Percentiles rank a stretch among this genome's conserved stretches.
Evolutionary conservation across 202 grass and related monocot species (phyloP).

Genomic region (Elaeis oleifera): DNA sequence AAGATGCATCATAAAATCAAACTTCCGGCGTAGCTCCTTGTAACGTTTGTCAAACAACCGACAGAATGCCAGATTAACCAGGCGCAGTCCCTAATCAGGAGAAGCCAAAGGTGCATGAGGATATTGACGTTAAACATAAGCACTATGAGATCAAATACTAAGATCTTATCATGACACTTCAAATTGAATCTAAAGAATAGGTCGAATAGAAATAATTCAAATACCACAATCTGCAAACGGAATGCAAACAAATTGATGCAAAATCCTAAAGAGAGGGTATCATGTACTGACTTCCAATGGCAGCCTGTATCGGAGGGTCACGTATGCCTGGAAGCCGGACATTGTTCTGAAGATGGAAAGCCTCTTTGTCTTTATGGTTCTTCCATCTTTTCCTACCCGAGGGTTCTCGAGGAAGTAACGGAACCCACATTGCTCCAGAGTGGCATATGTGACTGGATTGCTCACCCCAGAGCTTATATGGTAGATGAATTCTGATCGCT

Average conservation of each 20-base stretch:
- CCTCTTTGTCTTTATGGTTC: slow-evolving; percentile 26
- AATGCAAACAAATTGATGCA: background rate
- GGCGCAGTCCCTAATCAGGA: slow-evolving; percentile 39
- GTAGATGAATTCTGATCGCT: slow-evolving; percentile 33
- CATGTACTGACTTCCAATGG: slow-evolving; percentile 43
- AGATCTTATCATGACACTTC: too few species aligned
- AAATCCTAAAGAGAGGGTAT: background rate
- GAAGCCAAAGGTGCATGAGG: background rate
- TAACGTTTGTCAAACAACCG: slow-evolving; percentile 37
- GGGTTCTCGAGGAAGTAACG: slow-evolving; percentile 65
- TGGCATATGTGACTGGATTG: slow-evolving; percentile 35
- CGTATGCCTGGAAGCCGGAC: slow-evolving; percentile 33
- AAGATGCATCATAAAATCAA: slow-evolving; percentile 50
- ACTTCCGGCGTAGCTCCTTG: slow-evolving; percentile 39
- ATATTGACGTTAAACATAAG: background rate
- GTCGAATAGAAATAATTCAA: too few species aligned
- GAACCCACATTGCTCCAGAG: slow-evolving; percentile 28
- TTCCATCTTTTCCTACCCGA: slow-evolving; percentile 35
- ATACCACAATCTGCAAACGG: background rate
- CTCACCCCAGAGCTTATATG: slow-evolving; percentile 56
- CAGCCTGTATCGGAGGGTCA: slow-evolving; percentile 54
- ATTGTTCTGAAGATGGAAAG: slow-evolving; percentile 50
- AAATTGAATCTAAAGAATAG: too few species aligned
- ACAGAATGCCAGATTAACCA: slow-evolving; percentile 45
- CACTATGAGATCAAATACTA: background rate